phyloP scores from a whole-genome alignment of 1,284 basidiomycete species.

The Wolfiporia cocos region DNA sequence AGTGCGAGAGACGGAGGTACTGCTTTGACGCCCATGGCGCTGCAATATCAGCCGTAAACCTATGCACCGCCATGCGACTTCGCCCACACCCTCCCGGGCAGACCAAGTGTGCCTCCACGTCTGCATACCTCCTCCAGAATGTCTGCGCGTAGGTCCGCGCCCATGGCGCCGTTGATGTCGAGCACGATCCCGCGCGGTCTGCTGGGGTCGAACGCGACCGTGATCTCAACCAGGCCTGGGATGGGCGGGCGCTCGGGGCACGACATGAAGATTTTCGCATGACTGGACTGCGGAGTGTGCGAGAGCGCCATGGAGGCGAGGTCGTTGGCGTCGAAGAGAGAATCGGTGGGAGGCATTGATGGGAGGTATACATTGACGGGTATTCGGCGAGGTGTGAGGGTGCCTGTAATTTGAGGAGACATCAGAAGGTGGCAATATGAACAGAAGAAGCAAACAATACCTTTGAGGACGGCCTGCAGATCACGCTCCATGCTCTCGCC shows the following conservation, averaged over 20 bases:
- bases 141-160: slow-evolving; percentile 41
- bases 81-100: slow-evolving; percentile 33
- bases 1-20: too few species aligned
- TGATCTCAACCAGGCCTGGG: slow-evolving; percentile 51
- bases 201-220: slow-evolving; percentile 45
- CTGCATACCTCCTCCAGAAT: slow-evolving; percentile 43
- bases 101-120: slow-evolving; percentile 29
- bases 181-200: slow-evolving; percentile 45
- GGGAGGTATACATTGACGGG: slow-evolving; percentile 56
- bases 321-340: slow-evolving; percentile 36
- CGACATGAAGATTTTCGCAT: slow-evolving; percentile 41
- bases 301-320: slow-evolving; percentile 31
- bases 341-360: slow-evolving; percentile 25
- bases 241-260: slow-evolving; percentile 56
- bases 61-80: slow-evolving; percentile 17
- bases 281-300: slow-evolving; percentile 22
- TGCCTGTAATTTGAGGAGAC: slow-evolving; percentile 32
- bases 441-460: slow-evolving; percentile 24
- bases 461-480: slow-evolving; percentile 48
- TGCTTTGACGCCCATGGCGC: too few species aligned
- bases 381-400: slow-evolving; percentile 45
- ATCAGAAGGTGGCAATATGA: neutral
- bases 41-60: too few species aligned
- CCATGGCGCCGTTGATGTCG: slow-evolving; percentile 51
- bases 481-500: slow-evolving; percentile 42